Evolutionary conservation across 192 early-diverging fungal species (phyloP), one percentile per base, ranked within the genome.

Genomic region (Umbelopsis ramanniana): DNA sequence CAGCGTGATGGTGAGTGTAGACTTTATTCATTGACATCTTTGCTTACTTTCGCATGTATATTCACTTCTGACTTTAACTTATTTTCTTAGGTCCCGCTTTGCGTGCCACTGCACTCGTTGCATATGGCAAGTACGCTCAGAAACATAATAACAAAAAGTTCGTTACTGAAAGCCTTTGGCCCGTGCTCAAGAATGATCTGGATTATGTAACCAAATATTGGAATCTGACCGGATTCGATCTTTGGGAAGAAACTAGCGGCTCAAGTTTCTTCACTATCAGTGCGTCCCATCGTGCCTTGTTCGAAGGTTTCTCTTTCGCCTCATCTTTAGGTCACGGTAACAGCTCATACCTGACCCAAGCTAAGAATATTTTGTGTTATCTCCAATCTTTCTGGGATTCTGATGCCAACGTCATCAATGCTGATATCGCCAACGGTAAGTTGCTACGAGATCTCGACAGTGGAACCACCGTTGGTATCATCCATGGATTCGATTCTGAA

Each of bases 231-330:
- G 40, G 46, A n/a, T 74, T 77, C 33, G 89, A 93, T 72, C 82
- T 92, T 17, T 93, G 92, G 93, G 92, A 93, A 67, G 92, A 93
- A 63, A 71, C 83, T 4, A 67, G 76, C 3, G 90, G 87, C 10
- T 38, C 75, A 46, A 87, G 91, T 75, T 89, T 86, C 45, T 91
- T 87, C 73, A 93, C 90, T 8, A 70, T 73, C 7, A 52, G 79
- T 57, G 90, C 83, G 6, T 87, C 87, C 71, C 74, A 75, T 6
- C 67, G 72, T 17, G 90, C 90, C 15, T 75, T 93, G 9, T 17
- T 52, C 1, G 76, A 73, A 19, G 92, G 88, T 52, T 79, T 84
- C 5, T 14, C 40, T 4, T 63, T 63, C 35, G 57, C 57, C 0
- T 63, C 57, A 63, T 37, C 26, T 12, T 14, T 63, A 0, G 57